Evolutionary conservation across 2,329 filamentous ascomycete genomes (phyloP), one percentile per base, ranked within the genome.

Genomic region (Exophiala bonariae): DNA sequence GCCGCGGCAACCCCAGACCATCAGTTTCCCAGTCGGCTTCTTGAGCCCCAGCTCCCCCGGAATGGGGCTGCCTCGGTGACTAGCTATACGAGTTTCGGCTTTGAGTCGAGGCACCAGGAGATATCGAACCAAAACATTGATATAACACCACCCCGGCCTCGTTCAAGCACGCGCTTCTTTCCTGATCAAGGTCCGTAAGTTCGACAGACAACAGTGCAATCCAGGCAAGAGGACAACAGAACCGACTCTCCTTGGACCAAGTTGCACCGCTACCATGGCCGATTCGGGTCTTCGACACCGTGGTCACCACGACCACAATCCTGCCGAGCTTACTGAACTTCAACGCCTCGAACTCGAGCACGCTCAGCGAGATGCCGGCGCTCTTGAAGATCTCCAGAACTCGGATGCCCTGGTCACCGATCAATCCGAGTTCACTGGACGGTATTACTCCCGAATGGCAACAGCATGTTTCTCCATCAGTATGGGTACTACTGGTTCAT

Each of bases 291-390:
- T 38, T 38, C 36, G 36, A 38, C 16, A 96, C 11, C 85, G 96
- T 44, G 91, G 97, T 64, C 89, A 96, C 71, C 93, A 95, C 62
- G 93, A 42, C 39, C 23, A 42, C 22, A 42, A 30, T 42, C 23
- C 39, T 42, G 22, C 22, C 22, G 22, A 33, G 30, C 39, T 42
- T 16, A 31, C 22, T 17, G 35, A 38, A 38, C 39, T 44, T 38
- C 31, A 37, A 26, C 31, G 31, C 31, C 30, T 44, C 18, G 34
- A 44, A 44, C 41, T 44, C 32, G 41, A 41, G 39, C 39, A 41
- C 22, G 39, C 39, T 41, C 39, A 41, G 10, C 39, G 23, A 30
- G 39, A 41, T 31, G 11, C 20, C 20, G 39, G 39, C 39, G 23
- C 39, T 30, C 13, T 31, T 30, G 39, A 41, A 30, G 39, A 41